Base-by-base conservation (phyloP, 345 rosid genomes). In the Salix purpurea region DNA sequence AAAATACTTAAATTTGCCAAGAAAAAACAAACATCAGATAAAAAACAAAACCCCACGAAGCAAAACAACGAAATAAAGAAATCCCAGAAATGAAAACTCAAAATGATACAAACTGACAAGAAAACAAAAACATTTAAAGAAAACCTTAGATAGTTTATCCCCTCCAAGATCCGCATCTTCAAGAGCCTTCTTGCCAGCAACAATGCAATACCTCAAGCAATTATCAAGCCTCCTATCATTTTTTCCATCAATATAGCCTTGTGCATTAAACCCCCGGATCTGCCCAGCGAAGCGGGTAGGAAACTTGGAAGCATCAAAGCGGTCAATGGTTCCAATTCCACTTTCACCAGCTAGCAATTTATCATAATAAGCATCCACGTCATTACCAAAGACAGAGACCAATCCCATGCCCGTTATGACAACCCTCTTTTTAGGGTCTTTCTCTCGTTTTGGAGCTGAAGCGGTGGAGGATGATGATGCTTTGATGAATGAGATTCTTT, bases 231-330 rank as follows among this genome's bases (percentile, higher is more conserved):
- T 74, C 81, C 99, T 81, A 79, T 96, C 98, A 71, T 94, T 96
- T 89, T 96, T 96, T 37, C 97, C 97, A 76, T 94, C 98, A 76
- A 96, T 92, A 82, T 90, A 91, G 5, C 97, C 99, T 76, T 88
- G 78, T 0, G 97, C 83, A 73, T 40, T 78, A 86, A 96, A 94
- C 73, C 99, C 98, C 44, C 93, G 91, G 88, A 96, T 92, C 97
- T 96, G 99, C 26, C 98, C 99, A 6, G 88, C 99, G 86, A 96
- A 96, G 73, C 98, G 83, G 71, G 99, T 94, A 0, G 99, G 98
- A 70, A 94, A 94, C 88, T 94, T 94, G 36, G 97, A 94, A 2
- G 97, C 97, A 80, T 96, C 99, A 75, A 96, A 96, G 34, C 98
- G 87, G 79, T 96, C 99, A 75, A 96, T 96, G 42, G 78, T 84